phyloP scores from a whole-genome alignment of 257 asterid species.

The Solanum phureja region DNA sequence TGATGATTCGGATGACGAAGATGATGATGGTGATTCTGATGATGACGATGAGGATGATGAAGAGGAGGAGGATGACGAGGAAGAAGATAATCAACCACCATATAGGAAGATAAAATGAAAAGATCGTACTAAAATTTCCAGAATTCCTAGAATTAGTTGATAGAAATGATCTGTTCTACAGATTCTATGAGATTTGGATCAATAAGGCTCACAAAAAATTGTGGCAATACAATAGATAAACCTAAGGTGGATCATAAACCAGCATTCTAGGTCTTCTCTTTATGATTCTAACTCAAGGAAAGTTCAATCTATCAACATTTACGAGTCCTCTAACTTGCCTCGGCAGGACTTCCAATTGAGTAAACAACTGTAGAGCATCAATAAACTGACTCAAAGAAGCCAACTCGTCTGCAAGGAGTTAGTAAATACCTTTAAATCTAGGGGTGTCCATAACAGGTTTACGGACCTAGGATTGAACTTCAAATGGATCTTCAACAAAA shows the following conservation, averaged over 20 bases:
- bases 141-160: not conserved
- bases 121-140: not conserved
- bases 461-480: not conserved
- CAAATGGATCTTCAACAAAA: not conserved
- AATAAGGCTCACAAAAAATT: not conserved
- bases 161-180: not conserved
- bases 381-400: not conserved
- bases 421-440: not conserved
- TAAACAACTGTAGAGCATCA: not conserved
- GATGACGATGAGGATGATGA: not conserved
- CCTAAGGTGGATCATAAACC: not conserved
- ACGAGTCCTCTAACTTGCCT: not conserved
- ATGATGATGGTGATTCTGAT: not conserved
- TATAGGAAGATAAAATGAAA: conserved; percentile 11
- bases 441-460: not conserved
- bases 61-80: conserved; percentile 1
- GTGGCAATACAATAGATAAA: not conserved
- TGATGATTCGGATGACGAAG: not conserved
- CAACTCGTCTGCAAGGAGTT: not conserved
- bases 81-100: not conserved
- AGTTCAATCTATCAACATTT: not conserved
- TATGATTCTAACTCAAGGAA: not conserved
- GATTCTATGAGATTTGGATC: not conserved
- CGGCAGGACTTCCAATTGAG: not conserved
- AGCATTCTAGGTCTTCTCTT: not conserved